Evolutionary conservation across 768 basidiomycete genomes (phyloP), one percentile per base, ranked within the genome.

Genomic region (Serendipita sp.): DNA sequence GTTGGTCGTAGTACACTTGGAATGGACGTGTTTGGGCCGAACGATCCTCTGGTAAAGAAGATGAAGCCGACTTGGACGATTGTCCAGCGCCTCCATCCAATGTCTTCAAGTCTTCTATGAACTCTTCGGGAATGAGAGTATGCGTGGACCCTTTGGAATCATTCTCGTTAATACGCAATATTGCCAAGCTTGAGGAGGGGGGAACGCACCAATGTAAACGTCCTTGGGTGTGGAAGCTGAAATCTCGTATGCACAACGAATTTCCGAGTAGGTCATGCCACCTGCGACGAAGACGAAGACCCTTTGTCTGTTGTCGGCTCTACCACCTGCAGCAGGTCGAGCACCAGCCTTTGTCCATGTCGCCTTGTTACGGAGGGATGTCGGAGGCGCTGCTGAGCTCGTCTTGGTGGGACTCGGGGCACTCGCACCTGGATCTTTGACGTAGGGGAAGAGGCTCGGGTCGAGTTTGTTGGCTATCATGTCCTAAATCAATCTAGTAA

Each of bases 221-320:
- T 99, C 96, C 74, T 88, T 92, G 70, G 88, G 86, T 63, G 91
- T 72, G 1, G 82, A 72, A 54, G 77, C 78, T 2, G 91, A 88
- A 15, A 95, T 78, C 60, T 85, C 79, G 71, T 97, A 98, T 52
- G 83, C 86, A 70, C 92, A 84, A 66, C 95, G 80, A 74, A 94
- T 86, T 75, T 99, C 96, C 0, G 93, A 95, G 72, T 92, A 93
- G 1, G 96, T 94, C 81, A 94, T 85, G 1, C 96, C 96, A 41
- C 96, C 96, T 13, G 90, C 89, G 28, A 97, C 79, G 74, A 98
- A 98, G 16, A 97, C 82, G 41, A 99, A 79, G 13, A 96, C 70
- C 34, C 95, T 81, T 73, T 91, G 87, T 66, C 83, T 80, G 62
- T 81, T 78, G 41, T 85, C 77, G 75, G 73, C 81, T 36, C 72